phyloP scores from a whole-genome alignment of 805 yeast genomes.

The Yarrowia yakushimensis region DNA sequence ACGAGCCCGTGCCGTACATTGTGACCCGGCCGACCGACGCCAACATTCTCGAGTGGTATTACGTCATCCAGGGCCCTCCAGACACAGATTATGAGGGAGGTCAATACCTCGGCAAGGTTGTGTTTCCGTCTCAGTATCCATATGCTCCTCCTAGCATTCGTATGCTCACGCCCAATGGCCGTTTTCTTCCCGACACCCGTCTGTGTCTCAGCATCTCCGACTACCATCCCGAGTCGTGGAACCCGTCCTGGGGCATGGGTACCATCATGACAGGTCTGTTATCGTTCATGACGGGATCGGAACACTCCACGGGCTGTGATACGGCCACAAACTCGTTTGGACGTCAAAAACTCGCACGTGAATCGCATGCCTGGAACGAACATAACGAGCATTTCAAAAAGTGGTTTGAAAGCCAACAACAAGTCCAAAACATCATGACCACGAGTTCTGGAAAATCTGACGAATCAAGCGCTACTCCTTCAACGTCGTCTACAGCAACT shows the following conservation, averaged over 20 bases:
- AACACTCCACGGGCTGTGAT: conserved; percentile 72
- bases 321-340: conserved; percentile 54
- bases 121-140: conserved; percentile 85
- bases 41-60: conserved; percentile 91
- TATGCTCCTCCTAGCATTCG: conserved; percentile 83
- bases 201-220: conserved; percentile 91
- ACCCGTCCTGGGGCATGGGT: conserved; percentile 92
- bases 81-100: conserved; percentile 83
- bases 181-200: conserved; percentile 70
- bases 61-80: conserved; percentile 89
- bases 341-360: conserved; percentile 52
- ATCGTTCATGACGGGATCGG: conserved; percentile 89
- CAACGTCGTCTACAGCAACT: no score
- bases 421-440: background rate
- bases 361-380: conserved; percentile 60
- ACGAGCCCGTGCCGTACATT: conserved; percentile 80
- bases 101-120: conserved; percentile 79
- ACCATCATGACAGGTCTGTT: conserved; percentile 83
- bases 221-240: conserved; percentile 93
- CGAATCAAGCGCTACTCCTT: no score
- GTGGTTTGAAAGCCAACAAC: background rate
- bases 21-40: conserved; percentile 81
- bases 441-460: no score
- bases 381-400: background rate
- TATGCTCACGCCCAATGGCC: conserved; percentile 70